Base-by-base conservation (phyloP, 257 asterid species). In the Avicennia marina region DNA sequence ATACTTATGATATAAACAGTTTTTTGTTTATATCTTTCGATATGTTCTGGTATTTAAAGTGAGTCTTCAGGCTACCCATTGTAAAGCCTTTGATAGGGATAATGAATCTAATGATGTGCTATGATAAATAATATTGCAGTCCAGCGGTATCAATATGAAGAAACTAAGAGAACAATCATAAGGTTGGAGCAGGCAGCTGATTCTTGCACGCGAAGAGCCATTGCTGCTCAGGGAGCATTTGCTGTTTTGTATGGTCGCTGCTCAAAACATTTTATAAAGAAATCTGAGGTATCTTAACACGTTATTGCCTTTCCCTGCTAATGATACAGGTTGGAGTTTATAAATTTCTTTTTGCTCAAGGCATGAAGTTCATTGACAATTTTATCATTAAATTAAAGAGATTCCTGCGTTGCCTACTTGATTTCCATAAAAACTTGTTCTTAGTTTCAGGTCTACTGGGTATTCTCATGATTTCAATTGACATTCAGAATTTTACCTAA, bases 161-260 rank as follows among this genome's bases (percentile, higher is more conserved):
- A 74, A 47, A 60, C 75, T 22, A 75, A 71, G 70, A 78, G 73
- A 69, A 73, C 75, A 58, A 75, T 90, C 63, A 68, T 87, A 25
- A 83, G 94, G 80, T 70, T 90, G 72, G 98, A 90, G 87, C 95
- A 84, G 77, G 79, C 81, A 50, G 86, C 79, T 48, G 54, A 65
- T 60, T 76, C 90, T 54, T 68, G 58, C 63, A 63, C 66, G 53
- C 94, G 71, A 67, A 77, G 98, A 73, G 60, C 59, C 32, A 69
- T 90, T 62, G 73, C 78, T 21, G 74, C 67, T 26, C 76, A 55
- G 24, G 81, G 84, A n/a, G 98, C 95, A 41, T 68, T 78, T 66
- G 98, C 94, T 25, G 80, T 82, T 67, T 65, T 90, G 64, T 66
- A 62, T 50, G 80, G 96, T 56, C 81, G 64, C 49, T 38, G 13